These are phyloP conservation scores for Lentinula detonsa DNA, from an alignment of 768 basidiomycete genomes.

Conservation along the genomic window DNA sequence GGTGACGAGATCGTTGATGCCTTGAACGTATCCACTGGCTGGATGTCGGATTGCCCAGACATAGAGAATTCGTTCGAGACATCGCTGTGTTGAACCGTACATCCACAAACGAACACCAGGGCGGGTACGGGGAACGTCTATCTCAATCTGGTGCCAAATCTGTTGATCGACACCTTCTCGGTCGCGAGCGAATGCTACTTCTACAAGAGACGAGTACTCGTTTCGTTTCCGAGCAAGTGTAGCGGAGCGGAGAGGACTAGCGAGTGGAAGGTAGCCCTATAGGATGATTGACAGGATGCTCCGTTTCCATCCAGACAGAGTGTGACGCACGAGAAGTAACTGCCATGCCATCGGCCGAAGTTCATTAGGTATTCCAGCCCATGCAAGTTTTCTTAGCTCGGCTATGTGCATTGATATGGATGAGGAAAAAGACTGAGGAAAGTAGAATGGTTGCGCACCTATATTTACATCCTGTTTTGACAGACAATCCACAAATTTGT, in stretches of 20 bases:
- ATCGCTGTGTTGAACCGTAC: constrained; percentile 82
- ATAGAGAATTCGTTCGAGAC: constrained; percentile 91
- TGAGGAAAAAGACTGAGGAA: constrained; percentile 2
- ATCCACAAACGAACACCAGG: constrained; percentile 92
- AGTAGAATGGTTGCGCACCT: constrained; percentile 36
- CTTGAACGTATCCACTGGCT: constrained; percentile 97
- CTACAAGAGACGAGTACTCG: constrained; percentile 87
- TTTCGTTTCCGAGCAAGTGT: constrained; percentile 86
- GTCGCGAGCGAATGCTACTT: constrained; percentile 84
- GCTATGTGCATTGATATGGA: constrained; percentile 30
- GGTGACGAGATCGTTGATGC: constrained; percentile 96
- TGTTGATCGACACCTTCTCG: constrained; percentile 86
- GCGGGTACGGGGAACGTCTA: constrained; percentile 93
- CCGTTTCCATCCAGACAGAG: constrained; percentile 5
- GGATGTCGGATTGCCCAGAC: constrained; percentile 99
- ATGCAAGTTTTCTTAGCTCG: constrained; percentile 85
- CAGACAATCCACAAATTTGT: constrained; percentile 80
- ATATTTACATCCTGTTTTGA: constrained; percentile 76
- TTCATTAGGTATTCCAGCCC: constrained; percentile 89
- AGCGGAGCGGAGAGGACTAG: constrained; percentile 63
- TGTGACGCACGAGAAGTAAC: constrained; percentile 69
- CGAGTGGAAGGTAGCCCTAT: constrained; percentile 90
- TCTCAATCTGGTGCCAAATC: constrained; percentile 99
- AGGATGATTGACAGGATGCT: constrained; percentile 1
- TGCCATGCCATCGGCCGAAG: constrained; percentile 93